Evolutionary conservation across 2,329 filamentous ascomycete genomes (phyloP).

Genomic region (Trichoderma cornu-damae): DNA sequence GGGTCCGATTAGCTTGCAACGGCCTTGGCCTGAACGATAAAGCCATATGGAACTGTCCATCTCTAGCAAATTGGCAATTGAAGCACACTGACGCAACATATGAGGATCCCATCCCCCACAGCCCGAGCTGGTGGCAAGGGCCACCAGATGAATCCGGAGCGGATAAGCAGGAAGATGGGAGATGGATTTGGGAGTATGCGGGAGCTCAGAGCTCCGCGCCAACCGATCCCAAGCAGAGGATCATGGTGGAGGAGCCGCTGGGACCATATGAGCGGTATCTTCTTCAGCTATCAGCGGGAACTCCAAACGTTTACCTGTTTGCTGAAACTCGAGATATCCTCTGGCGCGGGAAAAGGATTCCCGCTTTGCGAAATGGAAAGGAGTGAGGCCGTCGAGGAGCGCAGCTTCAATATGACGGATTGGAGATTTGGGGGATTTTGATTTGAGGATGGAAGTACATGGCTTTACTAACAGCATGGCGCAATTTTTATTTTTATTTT

Average conservation of each 20-base stretch:
- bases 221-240: constrained; percentile 33
- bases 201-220: constrained; percentile 42
- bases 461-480: background rate
- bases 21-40: constrained; percentile 48
- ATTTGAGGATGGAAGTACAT: too few species aligned
- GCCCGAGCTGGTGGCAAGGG: constrained; percentile 31
- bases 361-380: background rate
- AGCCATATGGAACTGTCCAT: constrained; percentile 42
- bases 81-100: constrained; percentile 32
- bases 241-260: constrained; percentile 49
- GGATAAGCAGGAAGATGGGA: constrained; percentile 27
- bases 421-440: too few species aligned
- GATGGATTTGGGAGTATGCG: constrained; percentile 53
- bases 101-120: constrained; percentile 33
- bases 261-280: constrained; percentile 50
- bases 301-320: constrained; percentile 41
- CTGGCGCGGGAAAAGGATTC: constrained; percentile 15
- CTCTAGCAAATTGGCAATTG: constrained; percentile 43
- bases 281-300: constrained; percentile 41
- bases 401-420: background rate
- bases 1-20: constrained; percentile 47
- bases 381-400: background rate
- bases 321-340: constrained; percentile 26
- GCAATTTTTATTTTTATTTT: background rate
- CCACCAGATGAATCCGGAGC: constrained; percentile 24